phyloP scores from a whole-genome alignment of 805 yeast genomes.

The Myxozyma vanderwaltii region DNA sequence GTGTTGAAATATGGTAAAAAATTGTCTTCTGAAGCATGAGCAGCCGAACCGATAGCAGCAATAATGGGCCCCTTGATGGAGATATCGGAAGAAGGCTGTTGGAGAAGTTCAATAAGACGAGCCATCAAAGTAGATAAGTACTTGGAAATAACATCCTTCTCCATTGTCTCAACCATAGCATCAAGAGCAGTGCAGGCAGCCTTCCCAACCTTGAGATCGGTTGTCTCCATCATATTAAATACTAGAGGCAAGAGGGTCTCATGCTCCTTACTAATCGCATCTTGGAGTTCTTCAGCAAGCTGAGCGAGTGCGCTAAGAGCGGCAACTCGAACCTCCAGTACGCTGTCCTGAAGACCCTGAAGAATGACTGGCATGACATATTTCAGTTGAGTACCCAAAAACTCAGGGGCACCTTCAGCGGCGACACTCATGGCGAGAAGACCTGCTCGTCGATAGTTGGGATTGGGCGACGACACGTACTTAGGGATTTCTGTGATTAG shows the following conservation, averaged over 20 bases:
- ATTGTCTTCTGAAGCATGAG: constrained; percentile 88
- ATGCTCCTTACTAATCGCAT: constrained; percentile 80
- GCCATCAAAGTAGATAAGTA: constrained; percentile 90
- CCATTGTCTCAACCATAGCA: constrained; percentile 87
- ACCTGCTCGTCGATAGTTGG: constrained; percentile 84
- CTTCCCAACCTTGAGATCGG: constrained; percentile 80
- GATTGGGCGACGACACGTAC: constrained; percentile 55
- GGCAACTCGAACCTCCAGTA: constrained; percentile 76
- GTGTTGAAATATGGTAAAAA: constrained; percentile 83
- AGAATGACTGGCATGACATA: constrained; percentile 72
- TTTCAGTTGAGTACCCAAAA: constrained; percentile 70
- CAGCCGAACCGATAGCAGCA: constrained; percentile 95
- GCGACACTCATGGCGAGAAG: constrained; percentile 78
- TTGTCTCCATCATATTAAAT: constrained; percentile 79
- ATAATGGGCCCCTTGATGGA: constrained; percentile 64
- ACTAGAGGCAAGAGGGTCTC: constrained; percentile 80
- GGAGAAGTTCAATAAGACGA: constrained; percentile 81
- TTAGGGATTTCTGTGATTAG: constrained; percentile 54
- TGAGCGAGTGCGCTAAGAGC: constrained; percentile 80
- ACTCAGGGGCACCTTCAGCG: constrained; percentile 94
- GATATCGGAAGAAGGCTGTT: constrained; percentile 58
- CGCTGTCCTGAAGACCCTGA: constrained; percentile 74
- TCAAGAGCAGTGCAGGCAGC: constrained; percentile 90
- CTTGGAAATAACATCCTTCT: constrained; percentile 76
- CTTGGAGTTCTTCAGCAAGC: constrained; percentile 82